These are phyloP conservation scores for Skeletonema menzelii DNA, from an alignment of 108 stramenopile genomes.

Conservation along the genomic window DNA sequence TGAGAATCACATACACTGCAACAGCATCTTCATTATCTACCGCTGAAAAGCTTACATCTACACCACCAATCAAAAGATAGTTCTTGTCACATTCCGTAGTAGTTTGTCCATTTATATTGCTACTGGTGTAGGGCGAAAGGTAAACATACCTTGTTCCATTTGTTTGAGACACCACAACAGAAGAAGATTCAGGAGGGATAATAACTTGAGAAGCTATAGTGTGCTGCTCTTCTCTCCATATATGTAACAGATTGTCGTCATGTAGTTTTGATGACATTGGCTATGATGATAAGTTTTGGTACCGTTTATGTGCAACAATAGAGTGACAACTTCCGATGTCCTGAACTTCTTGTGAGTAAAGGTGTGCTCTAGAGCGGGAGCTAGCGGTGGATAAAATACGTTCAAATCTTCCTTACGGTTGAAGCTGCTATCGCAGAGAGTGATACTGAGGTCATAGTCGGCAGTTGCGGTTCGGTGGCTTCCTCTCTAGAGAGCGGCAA, in stretches of 20 bases:
- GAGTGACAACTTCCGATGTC: no score
- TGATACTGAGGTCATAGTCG: no score
- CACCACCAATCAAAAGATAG: conserved; percentile 57
- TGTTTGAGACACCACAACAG: no score
- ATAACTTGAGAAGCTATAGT: conserved; percentile 39
- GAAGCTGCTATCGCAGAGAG: no score
- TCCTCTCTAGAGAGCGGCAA: no score
- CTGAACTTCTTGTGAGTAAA: no score
- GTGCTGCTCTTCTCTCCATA: conserved; percentile 47
- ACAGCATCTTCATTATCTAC: conserved; percentile 13
- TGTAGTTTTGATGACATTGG: not conserved
- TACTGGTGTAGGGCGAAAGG: conserved; percentile 3
- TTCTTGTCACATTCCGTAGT: not conserved
- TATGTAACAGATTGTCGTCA: not conserved
- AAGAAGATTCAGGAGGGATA: conserved; percentile 15
- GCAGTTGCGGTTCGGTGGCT: no score
- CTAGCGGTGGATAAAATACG: no score
- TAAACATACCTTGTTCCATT: not conserved
- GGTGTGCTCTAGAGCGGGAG: no score
- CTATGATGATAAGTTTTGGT: no score
- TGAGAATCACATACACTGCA: conserved; percentile 71
- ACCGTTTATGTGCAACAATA: no score
- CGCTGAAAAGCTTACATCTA: conserved; percentile 62
- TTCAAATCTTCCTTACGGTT: no score
- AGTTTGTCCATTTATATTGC: conserved; percentile 2